Conservation (phyloP, 192 early-diverging fungal genomes). For the Chytriomyces sp. region DNA sequence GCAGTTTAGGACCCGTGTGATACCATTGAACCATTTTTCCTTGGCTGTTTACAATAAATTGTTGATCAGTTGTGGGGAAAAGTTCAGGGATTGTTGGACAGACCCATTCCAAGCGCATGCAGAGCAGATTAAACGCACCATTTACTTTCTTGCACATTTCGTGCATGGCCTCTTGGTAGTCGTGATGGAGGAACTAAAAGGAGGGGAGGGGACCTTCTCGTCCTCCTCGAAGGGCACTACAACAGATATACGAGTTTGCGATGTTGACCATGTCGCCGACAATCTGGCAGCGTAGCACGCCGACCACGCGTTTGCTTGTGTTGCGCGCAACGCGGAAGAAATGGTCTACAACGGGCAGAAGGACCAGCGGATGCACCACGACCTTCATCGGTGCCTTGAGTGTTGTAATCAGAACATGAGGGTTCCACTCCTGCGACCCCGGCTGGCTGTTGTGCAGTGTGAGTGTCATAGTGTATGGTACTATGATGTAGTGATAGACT, state of each 20-base stretch:
- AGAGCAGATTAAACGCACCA: no score
- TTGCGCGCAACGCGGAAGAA: conserved; percentile 95
- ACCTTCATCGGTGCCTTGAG: conserved; percentile 59
- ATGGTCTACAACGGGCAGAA: conserved; percentile 98
- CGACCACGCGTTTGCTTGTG: conserved; percentile 95
- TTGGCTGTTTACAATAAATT: no score
- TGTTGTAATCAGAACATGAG: no score
- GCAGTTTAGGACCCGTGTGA: conserved; percentile 97
- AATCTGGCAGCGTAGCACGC: conserved; percentile 90
- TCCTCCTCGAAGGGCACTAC: conserved; percentile 99
- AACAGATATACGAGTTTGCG: conserved; percentile 94
- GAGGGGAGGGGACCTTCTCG: conserved; percentile 94
- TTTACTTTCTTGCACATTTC: conserved; percentile 99
- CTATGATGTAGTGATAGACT: no score
- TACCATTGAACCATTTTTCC: conserved; percentile 99
- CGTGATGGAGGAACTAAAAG: conserved; percentile 99
- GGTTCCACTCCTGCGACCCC: no score
- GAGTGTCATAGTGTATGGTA: no score
- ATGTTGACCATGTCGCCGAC: conserved; percentile 89
- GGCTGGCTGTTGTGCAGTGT: no score
- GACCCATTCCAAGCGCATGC: no score
- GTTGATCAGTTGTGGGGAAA: conserved; percentile 50
- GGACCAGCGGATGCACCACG: conserved; percentile 93
- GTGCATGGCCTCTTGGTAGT: conserved; percentile 99
- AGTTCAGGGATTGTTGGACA: no score